Evolutionary conservation across 2,329 filamentous ascomycete genomes (phyloP).

Genomic region (Trichophyton schoenleinii): DNA sequence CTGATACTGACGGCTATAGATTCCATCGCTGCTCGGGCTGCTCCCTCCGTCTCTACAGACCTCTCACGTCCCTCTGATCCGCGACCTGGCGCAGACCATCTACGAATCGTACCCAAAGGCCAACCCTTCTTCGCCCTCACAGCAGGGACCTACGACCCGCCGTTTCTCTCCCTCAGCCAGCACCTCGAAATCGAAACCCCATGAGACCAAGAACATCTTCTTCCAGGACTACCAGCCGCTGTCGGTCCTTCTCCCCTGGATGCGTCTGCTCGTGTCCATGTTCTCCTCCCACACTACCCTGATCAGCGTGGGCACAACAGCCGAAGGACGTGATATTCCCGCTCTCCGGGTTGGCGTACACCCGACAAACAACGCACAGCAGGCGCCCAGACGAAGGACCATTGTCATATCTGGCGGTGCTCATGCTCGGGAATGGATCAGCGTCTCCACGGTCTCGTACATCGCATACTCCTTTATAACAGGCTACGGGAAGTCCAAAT

Average conservation of each 20-base stretch:
- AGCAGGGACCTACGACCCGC: conserved; percentile 15
- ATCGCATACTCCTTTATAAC: conserved; percentile 80
- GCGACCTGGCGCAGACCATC: conserved; percentile 65
- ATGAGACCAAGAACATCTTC: conserved; percentile 53
- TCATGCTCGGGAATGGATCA: conserved; percentile 97
- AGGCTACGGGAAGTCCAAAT: conserved; percentile 58
- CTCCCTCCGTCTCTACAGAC: conserved; percentile 62
- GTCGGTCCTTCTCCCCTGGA: conserved; percentile 77
- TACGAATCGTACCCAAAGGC: conserved; percentile 55
- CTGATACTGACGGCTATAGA: conserved; percentile 25
- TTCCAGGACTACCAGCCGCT: conserved; percentile 87
- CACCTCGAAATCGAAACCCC: conserved; percentile 16
- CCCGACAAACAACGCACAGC: conserved; percentile 34
- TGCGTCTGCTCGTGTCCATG: conserved; percentile 78
- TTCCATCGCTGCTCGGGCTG: conserved; percentile 62
- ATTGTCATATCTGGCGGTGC: conserved; percentile 71
- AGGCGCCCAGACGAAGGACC: conserved; percentile 51
- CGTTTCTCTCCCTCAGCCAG: conserved; percentile 22
- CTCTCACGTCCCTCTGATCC: conserved; percentile 62
- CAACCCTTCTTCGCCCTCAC: conserved; percentile 15
- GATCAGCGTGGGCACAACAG: conserved; percentile 68
- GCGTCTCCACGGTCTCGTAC: conserved; percentile 80
- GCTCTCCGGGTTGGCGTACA: conserved; percentile 63
- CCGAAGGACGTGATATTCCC: conserved; percentile 74
- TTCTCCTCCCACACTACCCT: conserved; percentile 68